Percentiles rank a stretch among this genome's conserved stretches.
Evolutionary conservation across 2,329 filamentous ascomycete genomes (phyloP).

Genomic region (Penicillium nordicum): DNA sequence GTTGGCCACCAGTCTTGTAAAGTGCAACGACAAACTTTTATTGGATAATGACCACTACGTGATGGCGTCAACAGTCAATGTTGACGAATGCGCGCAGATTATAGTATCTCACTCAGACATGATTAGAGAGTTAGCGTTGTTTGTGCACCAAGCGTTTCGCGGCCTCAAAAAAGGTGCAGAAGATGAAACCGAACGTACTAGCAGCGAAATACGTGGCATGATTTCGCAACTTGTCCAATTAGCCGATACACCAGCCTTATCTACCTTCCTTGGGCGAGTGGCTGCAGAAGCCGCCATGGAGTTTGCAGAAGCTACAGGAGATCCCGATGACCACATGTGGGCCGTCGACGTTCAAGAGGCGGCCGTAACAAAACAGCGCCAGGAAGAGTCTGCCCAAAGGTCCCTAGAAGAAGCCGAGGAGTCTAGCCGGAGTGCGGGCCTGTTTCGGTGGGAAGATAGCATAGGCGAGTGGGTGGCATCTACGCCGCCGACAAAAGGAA

Average conservation of each 20-base stretch:
- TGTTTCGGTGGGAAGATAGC: slow-evolving; percentile 54
- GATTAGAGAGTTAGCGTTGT: slow-evolving; percentile 34
- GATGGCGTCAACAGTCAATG: slow-evolving; percentile 17
- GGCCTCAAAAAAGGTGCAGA: slow-evolving; percentile 29
- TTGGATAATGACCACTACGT: slow-evolving; percentile 6
- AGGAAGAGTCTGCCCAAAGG: slow-evolving; percentile 7
- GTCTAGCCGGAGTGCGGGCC: slow-evolving; percentile 18
- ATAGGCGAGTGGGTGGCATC: slow-evolving; percentile 56
- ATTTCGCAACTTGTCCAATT: slow-evolving; percentile 26
- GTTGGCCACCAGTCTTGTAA: slow-evolving; percentile 30
- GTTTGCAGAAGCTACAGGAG: slow-evolving; percentile 38
- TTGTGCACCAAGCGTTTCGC: slow-evolving; percentile 35
- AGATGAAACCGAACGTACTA: slow-evolving; percentile 22
- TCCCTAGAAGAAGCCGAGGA: slow-evolving; percentile 14
- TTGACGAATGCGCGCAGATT: slow-evolving; percentile 31
- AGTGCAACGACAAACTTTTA: slow-evolving; percentile 23
- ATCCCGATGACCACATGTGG: slow-evolving; percentile 40
- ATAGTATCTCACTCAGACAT: slow-evolving; percentile 31
- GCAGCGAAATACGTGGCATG: slow-evolving; percentile 27
- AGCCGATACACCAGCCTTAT: slow-evolving; percentile 21
- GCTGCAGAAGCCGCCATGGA: slow-evolving; percentile 41
- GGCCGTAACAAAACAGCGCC: slow-evolving; percentile 22
- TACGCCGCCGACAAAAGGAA: slow-evolving; percentile 41
- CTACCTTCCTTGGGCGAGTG: slow-evolving; percentile 33
- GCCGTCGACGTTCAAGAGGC: slow-evolving; percentile 39